Conservation (phyloP, 768 basidiomycete species). For the Lactarius psammicola region DNA sequence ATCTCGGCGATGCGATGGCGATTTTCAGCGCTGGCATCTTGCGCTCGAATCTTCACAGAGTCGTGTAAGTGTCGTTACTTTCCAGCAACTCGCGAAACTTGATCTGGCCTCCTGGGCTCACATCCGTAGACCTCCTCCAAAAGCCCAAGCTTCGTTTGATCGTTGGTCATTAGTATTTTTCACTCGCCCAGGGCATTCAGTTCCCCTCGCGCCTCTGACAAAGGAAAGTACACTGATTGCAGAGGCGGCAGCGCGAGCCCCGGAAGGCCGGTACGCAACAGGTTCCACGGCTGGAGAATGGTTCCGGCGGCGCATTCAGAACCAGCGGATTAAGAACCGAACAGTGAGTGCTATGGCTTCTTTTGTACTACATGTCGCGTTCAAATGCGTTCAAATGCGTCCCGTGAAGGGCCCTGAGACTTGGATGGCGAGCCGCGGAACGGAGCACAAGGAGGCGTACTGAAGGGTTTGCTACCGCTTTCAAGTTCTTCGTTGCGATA, state of each 20-base stretch:
- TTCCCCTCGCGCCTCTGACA: conserved; percentile 50
- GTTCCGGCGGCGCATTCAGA: conserved; percentile 43
- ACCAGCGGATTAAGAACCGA: conserved; percentile 32
- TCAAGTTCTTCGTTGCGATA: not conserved
- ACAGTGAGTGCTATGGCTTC: not conserved
- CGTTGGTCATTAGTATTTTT: conserved; percentile 75
- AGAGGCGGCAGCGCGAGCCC: conserved; percentile 38
- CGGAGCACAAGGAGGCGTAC: conserved; percentile 18
- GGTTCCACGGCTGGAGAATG: conserved; percentile 43
- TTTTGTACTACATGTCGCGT: too few species aligned
- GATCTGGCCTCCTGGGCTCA: not conserved
- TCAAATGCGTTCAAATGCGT: not conserved
- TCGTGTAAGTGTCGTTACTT: conserved; percentile 29
- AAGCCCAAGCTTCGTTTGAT: conserved; percentile 49
- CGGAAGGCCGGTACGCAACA: conserved; percentile 38
- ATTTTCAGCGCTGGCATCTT: conserved; percentile 37
- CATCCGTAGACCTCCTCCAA: conserved; percentile 48
- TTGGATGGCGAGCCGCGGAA: conserved; percentile 24
- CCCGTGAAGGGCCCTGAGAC: conserved; percentile 17
- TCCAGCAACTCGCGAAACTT: not conserved
- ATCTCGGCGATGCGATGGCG: conserved; percentile 36
- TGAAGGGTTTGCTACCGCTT: not conserved
- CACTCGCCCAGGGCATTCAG: conserved; percentile 57
- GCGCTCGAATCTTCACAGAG: conserved; percentile 36
- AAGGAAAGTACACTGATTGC: conserved; percentile 53